Conservation (phyloP, 2,329 filamentous ascomycete genomes). For the Corynespora cassiicola region DNA sequence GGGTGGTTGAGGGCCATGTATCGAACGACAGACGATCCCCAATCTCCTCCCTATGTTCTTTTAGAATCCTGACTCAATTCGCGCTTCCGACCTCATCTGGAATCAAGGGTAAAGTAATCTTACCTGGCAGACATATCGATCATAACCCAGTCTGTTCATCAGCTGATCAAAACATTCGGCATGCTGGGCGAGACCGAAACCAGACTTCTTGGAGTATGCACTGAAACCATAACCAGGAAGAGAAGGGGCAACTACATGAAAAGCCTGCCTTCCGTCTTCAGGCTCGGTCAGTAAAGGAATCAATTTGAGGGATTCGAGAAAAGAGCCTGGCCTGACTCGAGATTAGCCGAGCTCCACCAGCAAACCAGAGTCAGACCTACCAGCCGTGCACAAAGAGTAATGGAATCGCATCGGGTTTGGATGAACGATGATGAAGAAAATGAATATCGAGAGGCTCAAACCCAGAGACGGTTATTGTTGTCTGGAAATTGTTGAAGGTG, state of each 20-base stretch:
- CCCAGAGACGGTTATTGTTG: no score
- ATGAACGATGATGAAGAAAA: conserved; percentile 2
- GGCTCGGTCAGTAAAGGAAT: conserved; percentile 4
- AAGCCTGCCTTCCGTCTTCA: conserved; percentile 1
- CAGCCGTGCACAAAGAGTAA: conserved; percentile 5
- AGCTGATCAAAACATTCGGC: conserved; percentile 4
- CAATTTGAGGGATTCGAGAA: no score
- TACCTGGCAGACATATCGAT: conserved; percentile 4
- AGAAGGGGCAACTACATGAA: conserved; percentile 6
- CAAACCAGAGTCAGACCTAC: no score
- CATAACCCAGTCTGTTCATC: conserved; percentile 5
- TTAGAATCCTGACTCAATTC: no score
- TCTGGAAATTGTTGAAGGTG: no score
- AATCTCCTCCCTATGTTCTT: no score
- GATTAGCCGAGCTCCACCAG: no score
- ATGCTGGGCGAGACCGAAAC: conserved; percentile 4
- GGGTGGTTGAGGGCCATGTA: no score
- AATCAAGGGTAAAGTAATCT: no score
- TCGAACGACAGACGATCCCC: no score
- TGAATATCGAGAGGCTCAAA: conserved; percentile 8
- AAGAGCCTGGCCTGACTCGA: no score
- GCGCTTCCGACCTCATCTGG: no score
- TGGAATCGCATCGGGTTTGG: neutral
- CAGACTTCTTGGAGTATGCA: conserved; percentile 1
- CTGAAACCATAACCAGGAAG: conserved; percentile 7